phyloP scores from a whole-genome alignment of 163 green algal species.

The Botryococcus braunii region DNA sequence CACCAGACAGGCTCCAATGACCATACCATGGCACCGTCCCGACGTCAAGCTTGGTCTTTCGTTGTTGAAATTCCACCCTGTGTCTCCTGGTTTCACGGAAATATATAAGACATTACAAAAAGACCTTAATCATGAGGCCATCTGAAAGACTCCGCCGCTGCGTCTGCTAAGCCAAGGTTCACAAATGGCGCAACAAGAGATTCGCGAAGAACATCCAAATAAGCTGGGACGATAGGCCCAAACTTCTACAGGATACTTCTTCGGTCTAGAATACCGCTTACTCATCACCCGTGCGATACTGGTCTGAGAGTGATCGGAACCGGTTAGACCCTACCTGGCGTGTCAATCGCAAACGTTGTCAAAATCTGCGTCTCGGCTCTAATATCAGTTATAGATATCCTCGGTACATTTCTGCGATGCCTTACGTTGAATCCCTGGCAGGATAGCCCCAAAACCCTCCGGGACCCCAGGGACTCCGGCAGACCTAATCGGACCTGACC shows the following conservation, averaged over 20 bases:
- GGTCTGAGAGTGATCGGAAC: too few species aligned
- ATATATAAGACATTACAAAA: not conserved
- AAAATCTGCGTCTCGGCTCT: too few species aligned
- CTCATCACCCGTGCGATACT: too few species aligned
- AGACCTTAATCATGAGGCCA: not conserved
- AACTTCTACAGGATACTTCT: not conserved
- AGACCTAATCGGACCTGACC: too few species aligned
- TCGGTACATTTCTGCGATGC: too few species aligned
- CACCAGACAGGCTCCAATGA: not conserved
- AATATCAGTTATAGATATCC: too few species aligned
- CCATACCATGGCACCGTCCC: not conserved
- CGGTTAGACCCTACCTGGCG: too few species aligned
- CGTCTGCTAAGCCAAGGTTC: not conserved
- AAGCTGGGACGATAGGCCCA: not conserved
- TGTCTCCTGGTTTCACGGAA: not conserved
- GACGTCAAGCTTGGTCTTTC: not conserved
- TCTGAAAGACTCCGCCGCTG: not conserved
- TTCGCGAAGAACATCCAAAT: not conserved
- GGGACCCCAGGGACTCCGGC: too few species aligned
- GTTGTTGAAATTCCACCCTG: too few species aligned
- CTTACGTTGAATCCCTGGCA: too few species aligned
- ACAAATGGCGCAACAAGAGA: not conserved
- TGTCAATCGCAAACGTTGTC: conserved; percentile 5
- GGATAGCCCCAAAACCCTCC: too few species aligned
- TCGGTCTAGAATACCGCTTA: too few species aligned